phyloP scores from a whole-genome alignment of 164 flowering plant species.

The Berberis thunbergii region DNA sequence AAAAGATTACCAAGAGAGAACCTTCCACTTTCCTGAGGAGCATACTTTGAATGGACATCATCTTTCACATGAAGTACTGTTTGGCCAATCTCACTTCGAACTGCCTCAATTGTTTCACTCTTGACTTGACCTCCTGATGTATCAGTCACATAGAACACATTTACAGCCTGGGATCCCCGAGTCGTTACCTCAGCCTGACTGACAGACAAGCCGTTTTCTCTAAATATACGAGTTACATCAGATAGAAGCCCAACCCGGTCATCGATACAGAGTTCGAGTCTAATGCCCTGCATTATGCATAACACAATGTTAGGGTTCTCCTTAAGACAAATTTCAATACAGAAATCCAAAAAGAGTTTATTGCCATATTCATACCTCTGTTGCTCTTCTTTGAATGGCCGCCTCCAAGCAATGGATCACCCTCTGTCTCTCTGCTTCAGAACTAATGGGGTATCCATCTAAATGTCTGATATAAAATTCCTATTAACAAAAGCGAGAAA shows the following conservation, averaged over 20 bases:
- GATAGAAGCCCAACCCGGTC: constrained; percentile 82
- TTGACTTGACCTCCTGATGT: constrained; percentile 63
- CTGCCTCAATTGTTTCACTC: constrained; percentile 72
- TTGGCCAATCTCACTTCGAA: constrained; percentile 53
- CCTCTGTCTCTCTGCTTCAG: constrained; percentile 84
- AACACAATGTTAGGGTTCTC: too few relatives aligned
- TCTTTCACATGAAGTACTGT: constrained; percentile 63
- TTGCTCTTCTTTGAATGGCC: constrained; percentile 64
- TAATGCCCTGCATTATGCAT: constrained; percentile 52
- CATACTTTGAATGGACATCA: constrained; percentile 33
- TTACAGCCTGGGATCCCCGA: constrained; percentile 71
- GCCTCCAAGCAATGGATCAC: constrained; percentile 83
- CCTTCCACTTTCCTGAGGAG: constrained; percentile 35
- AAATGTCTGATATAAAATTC: constrained; percentile 83
- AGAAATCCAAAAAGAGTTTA: background rate
- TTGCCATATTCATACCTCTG: constrained; percentile 46
- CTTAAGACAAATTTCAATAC: background rate
- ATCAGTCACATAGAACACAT: constrained; percentile 77
- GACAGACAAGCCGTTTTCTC: constrained; percentile 86
- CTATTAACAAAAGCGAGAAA: constrained; percentile 19
- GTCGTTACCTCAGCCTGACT: constrained; percentile 89
- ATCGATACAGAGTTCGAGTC: constrained; percentile 72
- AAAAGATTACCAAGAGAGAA: constrained; percentile 85
- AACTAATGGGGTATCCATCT: constrained; percentile 80
- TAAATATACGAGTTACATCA: constrained; percentile 84